Base-by-base conservation (phyloP, 768 basidiomycete species). In the Russula olivacea region DNA sequence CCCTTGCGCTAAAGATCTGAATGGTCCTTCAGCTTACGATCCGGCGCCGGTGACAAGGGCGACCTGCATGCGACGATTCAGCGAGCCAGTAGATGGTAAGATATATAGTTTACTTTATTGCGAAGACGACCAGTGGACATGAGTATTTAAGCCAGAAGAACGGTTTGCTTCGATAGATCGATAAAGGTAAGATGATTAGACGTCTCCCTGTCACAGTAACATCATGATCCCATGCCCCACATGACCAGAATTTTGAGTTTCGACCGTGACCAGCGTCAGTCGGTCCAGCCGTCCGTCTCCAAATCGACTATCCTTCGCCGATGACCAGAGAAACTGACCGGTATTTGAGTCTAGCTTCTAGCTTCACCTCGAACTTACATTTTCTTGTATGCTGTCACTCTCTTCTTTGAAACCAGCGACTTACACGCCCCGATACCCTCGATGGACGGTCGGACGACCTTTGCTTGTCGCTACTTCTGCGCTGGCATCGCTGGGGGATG, bases 31-130 rank as follows among this genome's bases (percentile, higher is more conserved):
- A 14, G 79, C 91, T 78, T 71, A 94, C 92, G 88, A 89, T 71
- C 87, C 93, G 51, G 87, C 93, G 62, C 93, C 93, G 30, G 93
- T 96, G 73, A 96, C 78, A 67, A 96, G 78, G 48, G 88, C 89
- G 60, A 83, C 85, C 84, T 89, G 68, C 34, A 45, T 4, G 52
- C 8, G 21, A 32, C 30, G n/a, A 32, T 25, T 64, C 41, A 64
- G 48, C 34, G 30, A 19, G 1, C 15, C n/a, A 30, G 30, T 45
- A 19, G 19, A 58, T 17, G 49, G 45, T 25, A 38, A 51, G 43
- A 50, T n/a, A 53, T 14, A 5, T 25, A 30, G 66, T 72, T 62
- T 62, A 83, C 88, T 76, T 83, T 89, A 76, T 88, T 70, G 71
- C 82, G 79, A 69, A 91, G 81, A 70, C 88, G 85, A 60, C 84